These are phyloP conservation scores for Ambrosia hybrid DNA, from an alignment of 140 eudicot species.

Conservation along the genomic window DNA sequence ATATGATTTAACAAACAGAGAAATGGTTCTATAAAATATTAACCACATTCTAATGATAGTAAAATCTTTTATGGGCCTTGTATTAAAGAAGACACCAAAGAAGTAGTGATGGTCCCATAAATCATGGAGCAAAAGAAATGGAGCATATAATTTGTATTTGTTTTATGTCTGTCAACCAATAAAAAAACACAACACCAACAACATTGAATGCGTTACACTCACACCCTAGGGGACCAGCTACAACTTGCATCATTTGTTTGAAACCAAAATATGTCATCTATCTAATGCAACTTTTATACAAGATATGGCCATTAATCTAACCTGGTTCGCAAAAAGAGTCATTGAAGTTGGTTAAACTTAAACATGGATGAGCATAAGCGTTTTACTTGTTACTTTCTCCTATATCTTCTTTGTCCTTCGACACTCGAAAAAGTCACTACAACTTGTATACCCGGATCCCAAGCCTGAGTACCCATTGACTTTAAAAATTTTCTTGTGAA, in stretches of 20 bases:
- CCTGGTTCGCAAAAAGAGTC: not conserved
- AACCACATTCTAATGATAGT: not conserved
- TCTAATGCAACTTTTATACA: slow-evolving; percentile 3
- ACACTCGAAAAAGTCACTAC: slow-evolving; percentile 57
- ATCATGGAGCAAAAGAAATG: not conserved
- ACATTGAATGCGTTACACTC: not conserved
- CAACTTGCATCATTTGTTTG: slow-evolving; percentile 11
- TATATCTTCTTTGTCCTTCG: slow-evolving; percentile 66
- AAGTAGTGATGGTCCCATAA: not conserved
- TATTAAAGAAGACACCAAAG: not conserved
- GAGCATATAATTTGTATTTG: not conserved
- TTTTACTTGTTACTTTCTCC: slow-evolving; percentile 33
- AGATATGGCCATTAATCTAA: not conserved
- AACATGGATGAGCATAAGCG: not conserved
- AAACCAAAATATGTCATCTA: slow-evolving; percentile 12
- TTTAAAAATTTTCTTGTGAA: slow-evolving; percentile 55
- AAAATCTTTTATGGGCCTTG: not conserved
- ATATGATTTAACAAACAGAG: too few species aligned
- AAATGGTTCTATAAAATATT: too few species aligned
- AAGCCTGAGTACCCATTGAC: slow-evolving; percentile 30
- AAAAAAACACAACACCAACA: not conserved
- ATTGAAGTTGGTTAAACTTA: slow-evolving; percentile 16
- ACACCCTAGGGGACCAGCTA: slow-evolving; percentile 9
- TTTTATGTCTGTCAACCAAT: slow-evolving; percentile 5
- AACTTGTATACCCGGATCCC: slow-evolving; percentile 33